These are phyloP conservation scores for Heterobasidion irregulare DNA, from an alignment of 1,284 basidiomycete species.

Conservation along the genomic window DNA sequence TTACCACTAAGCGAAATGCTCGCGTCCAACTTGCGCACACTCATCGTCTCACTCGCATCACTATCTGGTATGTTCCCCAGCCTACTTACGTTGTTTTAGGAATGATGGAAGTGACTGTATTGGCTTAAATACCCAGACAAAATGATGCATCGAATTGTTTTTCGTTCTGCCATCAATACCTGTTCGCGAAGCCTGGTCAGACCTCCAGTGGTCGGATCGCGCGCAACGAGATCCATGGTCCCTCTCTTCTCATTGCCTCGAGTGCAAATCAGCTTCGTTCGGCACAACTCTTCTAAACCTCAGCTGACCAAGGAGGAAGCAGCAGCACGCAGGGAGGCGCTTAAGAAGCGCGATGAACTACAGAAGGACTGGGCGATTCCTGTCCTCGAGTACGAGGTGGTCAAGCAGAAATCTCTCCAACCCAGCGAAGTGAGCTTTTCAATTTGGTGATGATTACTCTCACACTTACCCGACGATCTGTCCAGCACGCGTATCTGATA, in stretches of 20 bases:
- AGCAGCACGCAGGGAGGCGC: constrained; percentile 23
- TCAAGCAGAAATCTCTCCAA: constrained; percentile 77
- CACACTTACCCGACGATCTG: neutral
- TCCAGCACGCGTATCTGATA: constrained; percentile 73
- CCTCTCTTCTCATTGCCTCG: neutral
- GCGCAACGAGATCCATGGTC: neutral
- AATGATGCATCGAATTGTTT: neutral
- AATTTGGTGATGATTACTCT: neutral
- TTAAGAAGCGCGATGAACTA: constrained; percentile 36
- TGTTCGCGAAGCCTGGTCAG: no score
- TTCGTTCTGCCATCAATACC: neutral
- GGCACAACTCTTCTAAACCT: constrained; percentile 30
- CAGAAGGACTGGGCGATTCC: constrained; percentile 66
- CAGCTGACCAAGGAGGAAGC: constrained; percentile 12
- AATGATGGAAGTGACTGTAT: neutral
- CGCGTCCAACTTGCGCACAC: no score
- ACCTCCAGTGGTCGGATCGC: no score
- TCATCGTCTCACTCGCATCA: no score
- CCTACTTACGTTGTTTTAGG: neutral
- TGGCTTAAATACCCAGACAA: neutral
- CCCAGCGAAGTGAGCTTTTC: constrained; percentile 65
- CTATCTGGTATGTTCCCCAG: no score
- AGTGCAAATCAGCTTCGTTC: constrained; percentile 9
- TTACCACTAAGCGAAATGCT: no score
- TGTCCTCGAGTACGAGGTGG: constrained; percentile 71